Conservation (phyloP, 2,329 filamentous ascomycete species). For the Ambrosiella beaveri region DNA sequence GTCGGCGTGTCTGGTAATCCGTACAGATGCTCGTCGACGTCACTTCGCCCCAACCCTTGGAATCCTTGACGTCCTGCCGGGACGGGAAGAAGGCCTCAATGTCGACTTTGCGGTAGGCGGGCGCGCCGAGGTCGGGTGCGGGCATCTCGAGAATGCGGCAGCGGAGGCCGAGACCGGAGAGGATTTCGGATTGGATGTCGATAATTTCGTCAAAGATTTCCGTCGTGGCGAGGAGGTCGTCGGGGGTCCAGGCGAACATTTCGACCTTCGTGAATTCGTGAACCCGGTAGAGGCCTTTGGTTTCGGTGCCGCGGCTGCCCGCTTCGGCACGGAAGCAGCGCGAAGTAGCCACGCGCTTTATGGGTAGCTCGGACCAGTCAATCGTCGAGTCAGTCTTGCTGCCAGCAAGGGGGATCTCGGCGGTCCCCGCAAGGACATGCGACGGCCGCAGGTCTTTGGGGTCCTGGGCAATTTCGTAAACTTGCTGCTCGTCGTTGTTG, state of each 20-base stretch:
- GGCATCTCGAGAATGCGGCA: slow-evolving; percentile 92
- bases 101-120: slow-evolving; percentile 71
- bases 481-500: slow-evolving; percentile 76
- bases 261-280: slow-evolving; percentile 99
- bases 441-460: slow-evolving; percentile 38
- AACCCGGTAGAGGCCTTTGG: slow-evolving; percentile 87
- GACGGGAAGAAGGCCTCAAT: slow-evolving; percentile 92
- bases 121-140: slow-evolving; percentile 70
- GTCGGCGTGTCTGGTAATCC: slow-evolving; percentile 76
- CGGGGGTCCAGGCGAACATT: slow-evolving; percentile 83
- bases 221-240: slow-evolving; percentile 22
- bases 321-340: slow-evolving; percentile 95
- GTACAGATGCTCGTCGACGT: slow-evolving; percentile 82
- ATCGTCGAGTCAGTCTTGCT: slow-evolving; percentile 67
- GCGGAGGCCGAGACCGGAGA: slow-evolving; percentile 58
- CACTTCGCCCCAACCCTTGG: slow-evolving; percentile 73
- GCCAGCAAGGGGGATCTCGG: slow-evolving; percentile 84
- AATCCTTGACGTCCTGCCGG: slow-evolving; percentile 28
- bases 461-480: slow-evolving; percentile 46
- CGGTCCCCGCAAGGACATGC: slow-evolving; percentile 67
- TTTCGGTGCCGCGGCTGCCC: slow-evolving; percentile 72
- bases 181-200: slow-evolving; percentile 68
- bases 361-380: slow-evolving; percentile 46
- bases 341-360: slow-evolving; percentile 68
- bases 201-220: slow-evolving; percentile 71